Evolutionary conservation across 75 land plant genomes (phyloP), one percentile per base, ranked within the genome.

Genomic region (Selaginella moellendorffii): DNA sequence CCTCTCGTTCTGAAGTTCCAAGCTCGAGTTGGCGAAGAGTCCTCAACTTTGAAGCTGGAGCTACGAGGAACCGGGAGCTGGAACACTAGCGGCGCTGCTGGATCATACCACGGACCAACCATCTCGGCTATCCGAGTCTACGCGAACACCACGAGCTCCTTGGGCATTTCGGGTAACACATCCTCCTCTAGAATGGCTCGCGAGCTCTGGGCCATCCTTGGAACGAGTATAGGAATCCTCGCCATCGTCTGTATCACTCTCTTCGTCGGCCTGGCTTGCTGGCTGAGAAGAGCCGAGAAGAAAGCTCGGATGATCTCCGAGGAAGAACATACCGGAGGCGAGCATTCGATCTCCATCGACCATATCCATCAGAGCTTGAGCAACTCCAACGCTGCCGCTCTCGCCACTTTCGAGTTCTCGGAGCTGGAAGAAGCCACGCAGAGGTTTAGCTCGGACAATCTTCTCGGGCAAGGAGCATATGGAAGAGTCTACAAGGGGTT

Each of bases 401-500:
- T 56, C 19, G 24, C n/a, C 9, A 9, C 8, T 19, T 56, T 56
- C n/a, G 59, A 56, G 2, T 56, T 8, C 24, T 19, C 59, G 5
- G 59, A 56, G n/a, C 59, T 56, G 19, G 59, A 2, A 8, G 59
- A 19, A 8, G 2, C n/a, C 9, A 56, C n/a, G 2, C 17, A 56
- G n/a, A 56, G n/a, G 25, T 56, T 56, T 24, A 56, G 19, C 59
- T 21, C 21, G 21, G 24, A 56, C 9, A 56, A 56, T n/a, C 24
- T 56, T 19, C 59, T 56, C 23, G 59, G 59, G 5, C 59, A 56
- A 56, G 59, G 59, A 25, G 59, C 59, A 8, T n/a, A 56, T 56
- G 59, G 59, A 21, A 56, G n/a, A 21, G 59, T 56, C 8, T 56
- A 9, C 59, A 56, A 56, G n/a, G 46, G 46, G 46, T 5, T 56